phyloP scores from a whole-genome alignment of 1,139 yeast species.

The Nadsonia starkeyi-henricii region DNA sequence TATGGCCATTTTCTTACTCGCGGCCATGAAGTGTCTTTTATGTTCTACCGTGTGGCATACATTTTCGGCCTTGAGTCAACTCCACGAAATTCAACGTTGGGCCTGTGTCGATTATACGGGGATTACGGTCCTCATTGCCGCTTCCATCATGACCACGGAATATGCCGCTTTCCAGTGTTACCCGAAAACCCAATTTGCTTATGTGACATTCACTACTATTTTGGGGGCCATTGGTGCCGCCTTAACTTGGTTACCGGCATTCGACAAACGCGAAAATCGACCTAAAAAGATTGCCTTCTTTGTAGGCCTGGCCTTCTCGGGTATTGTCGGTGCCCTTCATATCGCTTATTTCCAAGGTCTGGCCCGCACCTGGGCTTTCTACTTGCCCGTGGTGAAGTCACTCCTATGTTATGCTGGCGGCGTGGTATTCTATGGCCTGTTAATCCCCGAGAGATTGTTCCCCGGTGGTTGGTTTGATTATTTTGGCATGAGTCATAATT shows the following conservation, averaged over 20 bases:
- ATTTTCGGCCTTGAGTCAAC: constrained; percentile 61
- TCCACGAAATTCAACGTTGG: constrained; percentile 51
- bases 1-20: constrained; percentile 49
- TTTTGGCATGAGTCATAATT: constrained; percentile 86
- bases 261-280: constrained; percentile 77
- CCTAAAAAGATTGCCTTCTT: constrained; percentile 73
- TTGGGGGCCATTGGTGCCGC: constrained; percentile 62
- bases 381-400: constrained; percentile 50
- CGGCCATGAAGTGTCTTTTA: constrained; percentile 62
- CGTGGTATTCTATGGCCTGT: constrained; percentile 74
- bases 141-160: constrained; percentile 80
- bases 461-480: constrained; percentile 38
- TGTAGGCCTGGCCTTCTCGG: constrained; percentile 64
- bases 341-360: constrained; percentile 46
- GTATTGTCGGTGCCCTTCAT: constrained; percentile 50
- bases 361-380: constrained; percentile 35
- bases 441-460: constrained; percentile 77
- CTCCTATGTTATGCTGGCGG: constrained; percentile 68
- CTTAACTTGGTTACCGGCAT: constrained; percentile 82
- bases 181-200: constrained; percentile 34
- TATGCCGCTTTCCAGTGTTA: constrained; percentile 61
- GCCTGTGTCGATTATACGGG: constrained; percentile 96
- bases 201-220: constrained; percentile 45
- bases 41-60: constrained; percentile 90
- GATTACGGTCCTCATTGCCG: constrained; percentile 76